Evolutionary conservation across 345 rosid genomes (phyloP), one percentile per base, ranked within the genome.

Genomic region (Lenwebbia sp.): DNA sequence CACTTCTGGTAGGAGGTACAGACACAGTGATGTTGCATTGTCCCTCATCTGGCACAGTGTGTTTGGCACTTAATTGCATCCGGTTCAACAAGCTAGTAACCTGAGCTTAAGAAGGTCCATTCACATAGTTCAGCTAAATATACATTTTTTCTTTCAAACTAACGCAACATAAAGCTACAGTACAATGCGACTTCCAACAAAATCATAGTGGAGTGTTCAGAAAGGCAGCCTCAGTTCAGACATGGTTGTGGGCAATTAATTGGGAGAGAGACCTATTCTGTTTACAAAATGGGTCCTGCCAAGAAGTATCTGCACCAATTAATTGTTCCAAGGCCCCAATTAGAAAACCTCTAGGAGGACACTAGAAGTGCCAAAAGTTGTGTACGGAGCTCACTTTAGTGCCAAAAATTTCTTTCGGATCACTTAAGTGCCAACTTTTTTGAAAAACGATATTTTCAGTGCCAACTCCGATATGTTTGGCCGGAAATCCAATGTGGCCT

Each of bases 1-100:
- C 99, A 86, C 99, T 95, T 91, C 99, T 89, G 55, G 91, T 94
- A 87, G 99, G 98, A 54, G 99, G 99, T 88, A 94, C 89, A 44
- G 91, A 93, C 22, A 96, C 98, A 83, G 86, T 88, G 88, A 95
- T 90, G 25, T 88, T 89, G 86, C 91, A 75, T 58, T 91, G 84
- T 44, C 90, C 85, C 84, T 85, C 91, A 88, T 86, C 86, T n/a
- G 90, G 85, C 70, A 86, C 76, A 85, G 92, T 84, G 58, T 53
- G 82, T 87, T 94, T 91, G 55, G 98, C 93, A 85, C 76, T 89
- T 88, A 96, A 90, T 89, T 96, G 98, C 99, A 95, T 96, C 88
- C 93, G 90, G 74, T 93, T 91, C 84, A 96, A 88, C 92, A 95
- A 86, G 83, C 91, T 88, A 37, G 95, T 93, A 83, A 95, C 96